Evolutionary conservation across 768 basidiomycete species (phyloP).

Genomic region (Gautieria morchelliformis): DNA sequence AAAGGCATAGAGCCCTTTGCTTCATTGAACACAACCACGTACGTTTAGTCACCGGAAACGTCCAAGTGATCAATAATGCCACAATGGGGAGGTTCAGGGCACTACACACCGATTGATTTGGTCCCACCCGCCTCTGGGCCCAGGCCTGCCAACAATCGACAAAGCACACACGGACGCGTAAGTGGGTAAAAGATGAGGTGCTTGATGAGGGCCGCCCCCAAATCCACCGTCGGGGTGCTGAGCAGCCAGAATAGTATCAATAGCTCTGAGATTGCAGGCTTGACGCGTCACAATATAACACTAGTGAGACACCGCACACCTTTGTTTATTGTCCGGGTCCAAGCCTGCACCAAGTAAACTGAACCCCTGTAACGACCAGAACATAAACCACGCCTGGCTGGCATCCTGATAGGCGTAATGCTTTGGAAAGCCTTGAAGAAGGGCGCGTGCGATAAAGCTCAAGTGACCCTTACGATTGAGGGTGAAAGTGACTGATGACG

Average conservation of each 20-base stretch:
- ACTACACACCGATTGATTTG: constrained; percentile 62
- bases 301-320: constrained; percentile 32
- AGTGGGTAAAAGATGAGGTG: constrained; percentile 79
- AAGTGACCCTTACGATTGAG: constrained; percentile 62
- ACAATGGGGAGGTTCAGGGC: background rate
- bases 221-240: constrained; percentile 89
- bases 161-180: constrained; percentile 83
- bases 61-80: background rate
- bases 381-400: constrained; percentile 90
- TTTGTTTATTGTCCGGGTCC: constrained; percentile 68
- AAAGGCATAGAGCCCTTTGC: constrained; percentile 73
- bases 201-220: constrained; percentile 83
- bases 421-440: constrained; percentile 71
- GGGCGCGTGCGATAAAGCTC: constrained; percentile 61
- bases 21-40: constrained; percentile 17
- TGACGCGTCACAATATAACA: background rate
- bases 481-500: constrained; percentile 1
- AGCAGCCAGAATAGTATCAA: constrained; percentile 70
- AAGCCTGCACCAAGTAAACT: constrained; percentile 67
- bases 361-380: constrained; percentile 86
- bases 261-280: constrained; percentile 38
- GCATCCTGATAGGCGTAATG: constrained; percentile 83
- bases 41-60: background rate
- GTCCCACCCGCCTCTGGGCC: constrained; percentile 74
- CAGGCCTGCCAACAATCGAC: constrained; percentile 70